A percentile compares a stretch with the other conserved stretches of the same genome.
Evolutionary conservation across 768 basidiomycete species (phyloP).

Genomic region (Boletales sp.): DNA sequence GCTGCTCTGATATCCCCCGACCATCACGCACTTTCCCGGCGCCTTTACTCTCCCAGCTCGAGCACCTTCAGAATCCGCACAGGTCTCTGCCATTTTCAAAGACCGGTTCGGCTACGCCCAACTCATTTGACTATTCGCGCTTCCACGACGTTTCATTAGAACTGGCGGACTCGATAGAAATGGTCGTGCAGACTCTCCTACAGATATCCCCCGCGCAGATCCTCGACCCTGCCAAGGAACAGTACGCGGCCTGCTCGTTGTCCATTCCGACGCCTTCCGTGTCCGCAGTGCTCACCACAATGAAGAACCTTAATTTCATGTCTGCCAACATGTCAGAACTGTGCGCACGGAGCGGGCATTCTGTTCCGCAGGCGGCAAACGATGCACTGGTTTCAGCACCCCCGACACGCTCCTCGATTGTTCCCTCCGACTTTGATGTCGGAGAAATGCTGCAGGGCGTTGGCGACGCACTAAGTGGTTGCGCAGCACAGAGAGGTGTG

Average conservation of each 20-base stretch:
- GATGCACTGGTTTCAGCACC: slow-evolving; percentile 18
- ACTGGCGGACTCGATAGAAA: slow-evolving; percentile 87
- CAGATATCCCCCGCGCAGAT: slow-evolving; percentile 89
- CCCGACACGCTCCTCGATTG: slow-evolving; percentile 13
- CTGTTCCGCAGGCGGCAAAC: slow-evolving; percentile 13
- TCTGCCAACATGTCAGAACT: slow-evolving; percentile 72
- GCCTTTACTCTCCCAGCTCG: slow-evolving; percentile 78
- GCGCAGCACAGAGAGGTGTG: slow-evolving; percentile 78
- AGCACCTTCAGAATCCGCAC: slow-evolving; percentile 67
- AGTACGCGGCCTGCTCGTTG: slow-evolving; percentile 84
- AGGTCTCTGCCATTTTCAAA: slow-evolving; percentile 26
- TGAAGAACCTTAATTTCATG: slow-evolving; percentile 93
- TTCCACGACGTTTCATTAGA: slow-evolving; percentile 77
- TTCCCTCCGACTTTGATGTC: slow-evolving; percentile 76
- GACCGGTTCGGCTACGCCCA: slow-evolving; percentile 17
- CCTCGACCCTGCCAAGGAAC: slow-evolving; percentile 89
- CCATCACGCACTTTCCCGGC: slow-evolving; percentile 75
- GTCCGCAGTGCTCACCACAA: slow-evolving; percentile 83
- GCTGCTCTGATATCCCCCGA: slow-evolving; percentile 40
- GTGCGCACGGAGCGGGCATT: slow-evolving; percentile 16
- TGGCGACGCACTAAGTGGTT: slow-evolving; percentile 82
- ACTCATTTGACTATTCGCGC: slow-evolving; percentile 27
- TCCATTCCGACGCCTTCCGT: slow-evolving; percentile 85
- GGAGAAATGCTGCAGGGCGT: slow-evolving; percentile 88
- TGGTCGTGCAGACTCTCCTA: slow-evolving; percentile 86